Evolutionary conservation across 148 eudicot species (phyloP).

Genomic region (Amaranthus palmeri): DNA sequence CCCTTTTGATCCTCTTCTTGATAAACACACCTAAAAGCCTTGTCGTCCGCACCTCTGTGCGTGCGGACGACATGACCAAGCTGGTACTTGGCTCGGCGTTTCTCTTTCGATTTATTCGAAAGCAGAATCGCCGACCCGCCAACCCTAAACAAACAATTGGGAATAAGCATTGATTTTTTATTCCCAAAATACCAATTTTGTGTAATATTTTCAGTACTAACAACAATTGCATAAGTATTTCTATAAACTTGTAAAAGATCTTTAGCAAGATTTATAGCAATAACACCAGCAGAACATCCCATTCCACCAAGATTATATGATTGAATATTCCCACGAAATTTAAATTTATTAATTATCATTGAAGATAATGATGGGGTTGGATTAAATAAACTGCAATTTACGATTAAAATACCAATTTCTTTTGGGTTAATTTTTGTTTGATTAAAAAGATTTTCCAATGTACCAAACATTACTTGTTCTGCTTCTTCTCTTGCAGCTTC

Average conservation of each 20-base stretch:
- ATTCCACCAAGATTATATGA: conserved; percentile 55
- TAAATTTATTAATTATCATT: conserved; percentile 50
- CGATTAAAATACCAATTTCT: conserved; percentile 45
- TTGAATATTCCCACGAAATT: conserved; percentile 45
- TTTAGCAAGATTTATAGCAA: conserved; percentile 47
- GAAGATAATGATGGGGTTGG: conserved; percentile 60
- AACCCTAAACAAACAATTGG: conserved; percentile 54
- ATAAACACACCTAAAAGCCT: conserved; percentile 44
- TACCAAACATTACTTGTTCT: conserved; percentile 47
- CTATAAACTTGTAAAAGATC: conserved; percentile 51
- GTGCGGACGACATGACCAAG: conserved; percentile 53
- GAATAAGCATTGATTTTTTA: conserved; percentile 54
- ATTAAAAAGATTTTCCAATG: conserved; percentile 37
- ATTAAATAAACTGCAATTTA: conserved; percentile 52
- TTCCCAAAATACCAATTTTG: conserved; percentile 59
- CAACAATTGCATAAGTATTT: conserved; percentile 46
- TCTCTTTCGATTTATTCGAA: conserved; percentile 36
- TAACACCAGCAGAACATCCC: conserved; percentile 60
- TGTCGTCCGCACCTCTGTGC: conserved; percentile 39
- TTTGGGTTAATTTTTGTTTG: conserved; percentile 37
- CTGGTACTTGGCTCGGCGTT: conserved; percentile 41
- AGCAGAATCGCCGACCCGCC: conserved; percentile 53
- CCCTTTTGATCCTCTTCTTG: conserved; percentile 42
- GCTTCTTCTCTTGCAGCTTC: conserved; percentile 49
- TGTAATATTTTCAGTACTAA: conserved; percentile 54